Percentiles rank a stretch among this genome's conserved stretches.
phyloP scores from a whole-genome alignment of 1,139 yeast species.

The Wickerhamomyces sp. region DNA sequence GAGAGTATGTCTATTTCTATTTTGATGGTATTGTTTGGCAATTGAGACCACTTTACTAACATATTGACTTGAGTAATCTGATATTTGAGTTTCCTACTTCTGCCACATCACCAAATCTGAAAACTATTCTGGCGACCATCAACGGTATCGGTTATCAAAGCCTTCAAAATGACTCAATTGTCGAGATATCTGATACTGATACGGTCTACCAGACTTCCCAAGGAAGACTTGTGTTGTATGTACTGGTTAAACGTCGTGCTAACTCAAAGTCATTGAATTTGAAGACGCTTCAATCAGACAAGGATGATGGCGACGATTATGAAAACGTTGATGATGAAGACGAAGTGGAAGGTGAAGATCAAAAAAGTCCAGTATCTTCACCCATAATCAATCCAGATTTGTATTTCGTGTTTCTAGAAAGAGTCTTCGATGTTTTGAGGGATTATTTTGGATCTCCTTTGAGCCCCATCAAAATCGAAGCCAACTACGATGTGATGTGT shows the following conservation, averaged over 20 bases:
- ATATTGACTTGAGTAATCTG: slow-evolving; percentile 30
- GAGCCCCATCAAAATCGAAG: slow-evolving; percentile 51
- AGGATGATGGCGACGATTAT: slow-evolving; percentile 26
- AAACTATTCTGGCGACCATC: slow-evolving; percentile 34
- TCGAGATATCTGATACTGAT: slow-evolving; percentile 17
- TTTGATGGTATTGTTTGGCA: background rate
- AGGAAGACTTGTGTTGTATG: slow-evolving; percentile 14
- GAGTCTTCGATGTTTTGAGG: slow-evolving; percentile 46
- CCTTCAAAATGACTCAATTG: slow-evolving; percentile 20
- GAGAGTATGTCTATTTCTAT: slow-evolving; percentile 28
- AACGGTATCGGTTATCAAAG: slow-evolving; percentile 27
- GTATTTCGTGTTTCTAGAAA: slow-evolving; percentile 50
- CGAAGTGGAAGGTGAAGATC: slow-evolving; percentile 3
- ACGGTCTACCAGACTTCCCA: slow-evolving; percentile 13
- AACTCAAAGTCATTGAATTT: slow-evolving; percentile 19
- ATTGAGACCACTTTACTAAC: slow-evolving; percentile 3
- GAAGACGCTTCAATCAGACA: slow-evolving; percentile 20
- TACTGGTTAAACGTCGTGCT: slow-evolving; percentile 17
- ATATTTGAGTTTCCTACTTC: slow-evolving; percentile 54
- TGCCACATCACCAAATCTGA: slow-evolving; percentile 46
- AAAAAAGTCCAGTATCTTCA: slow-evolving; percentile 1
- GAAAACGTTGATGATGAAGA: slow-evolving; percentile 14
- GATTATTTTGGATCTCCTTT: slow-evolving; percentile 59
- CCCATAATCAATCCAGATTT: slow-evolving; percentile 39
- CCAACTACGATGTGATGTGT: slow-evolving; percentile 61